Percentiles rank a stretch among this genome's conserved stretches.
phyloP scores from a whole-genome alignment of 2,329 filamentous ascomycete genomes.

The Coniochaeta sp. region DNA sequence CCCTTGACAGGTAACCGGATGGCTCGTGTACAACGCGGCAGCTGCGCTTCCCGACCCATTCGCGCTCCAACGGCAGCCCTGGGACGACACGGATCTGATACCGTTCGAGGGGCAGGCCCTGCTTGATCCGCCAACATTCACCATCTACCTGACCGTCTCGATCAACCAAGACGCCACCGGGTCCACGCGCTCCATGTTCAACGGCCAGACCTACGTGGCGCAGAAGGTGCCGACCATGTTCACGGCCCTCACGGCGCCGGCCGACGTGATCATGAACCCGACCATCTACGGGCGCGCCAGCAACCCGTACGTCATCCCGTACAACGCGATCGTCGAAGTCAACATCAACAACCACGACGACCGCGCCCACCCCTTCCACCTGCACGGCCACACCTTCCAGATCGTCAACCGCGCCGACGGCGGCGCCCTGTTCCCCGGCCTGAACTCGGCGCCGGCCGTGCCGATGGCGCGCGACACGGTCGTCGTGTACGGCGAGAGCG shows the following conservation, averaged over 20 bases:
- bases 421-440: slow-evolving; percentile 39
- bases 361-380: slow-evolving; percentile 65
- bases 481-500: slow-evolving; percentile 54
- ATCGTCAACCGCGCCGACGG: slow-evolving; percentile 52
- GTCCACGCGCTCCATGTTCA: slow-evolving; percentile 50
- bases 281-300: slow-evolving; percentile 58
- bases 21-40: slow-evolving; percentile 47
- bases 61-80: slow-evolving; percentile 51
- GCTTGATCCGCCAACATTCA: not conserved
- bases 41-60: slow-evolving; percentile 41
- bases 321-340: slow-evolving; percentile 60
- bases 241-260: slow-evolving; percentile 56
- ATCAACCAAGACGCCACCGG: slow-evolving; percentile 4
- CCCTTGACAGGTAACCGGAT: slow-evolving; percentile 56
- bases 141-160: not conserved
- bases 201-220: slow-evolving; percentile 65
- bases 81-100: not conserved
- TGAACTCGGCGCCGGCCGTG: slow-evolving; percentile 30
- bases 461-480: slow-evolving; percentile 64
- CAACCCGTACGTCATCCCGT: slow-evolving; percentile 58
- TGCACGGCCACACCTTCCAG: slow-evolving; percentile 73
- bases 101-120: not conserved
- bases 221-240: slow-evolving; percentile 76
- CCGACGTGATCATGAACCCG: slow-evolving; percentile 49
- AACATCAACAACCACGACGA: slow-evolving; percentile 66